These are phyloP conservation scores for Tricholoma hemisulphureum DNA, from an alignment of 768 basidiomycete species.

Conservation along the genomic window DNA sequence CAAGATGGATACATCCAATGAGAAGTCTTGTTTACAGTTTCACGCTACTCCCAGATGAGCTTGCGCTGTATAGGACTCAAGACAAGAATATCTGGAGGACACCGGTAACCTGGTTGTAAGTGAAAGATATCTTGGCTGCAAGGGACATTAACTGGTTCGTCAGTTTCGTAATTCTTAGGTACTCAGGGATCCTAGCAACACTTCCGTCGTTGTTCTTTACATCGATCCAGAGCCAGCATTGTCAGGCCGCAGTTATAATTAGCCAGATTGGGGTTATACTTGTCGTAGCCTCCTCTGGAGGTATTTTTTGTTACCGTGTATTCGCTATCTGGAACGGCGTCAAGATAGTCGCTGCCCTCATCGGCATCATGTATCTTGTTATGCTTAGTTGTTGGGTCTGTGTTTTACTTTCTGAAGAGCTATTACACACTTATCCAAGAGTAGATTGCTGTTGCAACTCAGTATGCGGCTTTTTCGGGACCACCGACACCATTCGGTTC, in stretches of 20 bases:
- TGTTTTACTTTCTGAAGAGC: not conserved
- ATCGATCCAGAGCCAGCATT: constrained; percentile 26
- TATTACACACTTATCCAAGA: not conserved
- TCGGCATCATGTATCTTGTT: constrained; percentile 21
- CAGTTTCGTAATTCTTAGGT: constrained; percentile 34
- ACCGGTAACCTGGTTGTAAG: constrained; percentile 32
- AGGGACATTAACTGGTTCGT: not conserved
- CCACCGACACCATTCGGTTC: constrained; percentile 29
- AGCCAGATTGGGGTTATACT: constrained; percentile 30
- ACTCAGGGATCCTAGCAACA: constrained; percentile 30
- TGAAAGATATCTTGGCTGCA: not conserved
- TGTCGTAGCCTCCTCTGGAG: constrained; percentile 29
- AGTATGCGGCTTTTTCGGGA: constrained; percentile 24
- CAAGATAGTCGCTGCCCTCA: constrained; percentile 22
- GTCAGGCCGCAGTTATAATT: constrained; percentile 28
- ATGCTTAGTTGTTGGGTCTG: constrained; percentile 34
- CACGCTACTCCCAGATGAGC: constrained; percentile 28
- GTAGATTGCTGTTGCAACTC: constrained; percentile 32
- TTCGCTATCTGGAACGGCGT: constrained; percentile 32
- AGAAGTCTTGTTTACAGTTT: constrained; percentile 17
- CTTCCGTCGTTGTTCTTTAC: constrained; percentile 28
- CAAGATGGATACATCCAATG: not conserved
- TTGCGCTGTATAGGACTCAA: constrained; percentile 21
- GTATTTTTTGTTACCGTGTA: constrained; percentile 33
- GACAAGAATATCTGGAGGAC: constrained; percentile 24